phyloP scores from a whole-genome alignment of 148 eudicot species.

The Agrostemma githago region DNA sequence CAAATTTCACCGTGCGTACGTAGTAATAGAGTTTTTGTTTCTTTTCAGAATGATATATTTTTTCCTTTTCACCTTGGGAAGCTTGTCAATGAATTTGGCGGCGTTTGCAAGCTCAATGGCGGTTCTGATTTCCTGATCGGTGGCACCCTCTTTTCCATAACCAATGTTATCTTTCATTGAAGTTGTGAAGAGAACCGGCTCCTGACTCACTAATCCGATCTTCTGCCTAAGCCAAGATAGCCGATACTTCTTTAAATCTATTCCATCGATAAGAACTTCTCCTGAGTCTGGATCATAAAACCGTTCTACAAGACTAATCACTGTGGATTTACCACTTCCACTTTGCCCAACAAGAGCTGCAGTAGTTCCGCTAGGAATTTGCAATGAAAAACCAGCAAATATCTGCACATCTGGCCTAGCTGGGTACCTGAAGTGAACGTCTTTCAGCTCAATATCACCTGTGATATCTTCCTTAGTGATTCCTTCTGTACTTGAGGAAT shows the following conservation, averaged over 20 bases:
- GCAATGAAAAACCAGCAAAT: constrained; percentile 60
- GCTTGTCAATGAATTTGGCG: constrained; percentile 71
- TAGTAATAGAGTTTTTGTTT: neutral
- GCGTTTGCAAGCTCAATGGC: constrained; percentile 79
- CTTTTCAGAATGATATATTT: neutral
- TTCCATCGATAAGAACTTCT: constrained; percentile 61
- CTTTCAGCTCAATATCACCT: constrained; percentile 69
- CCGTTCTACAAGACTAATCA: constrained; percentile 71
- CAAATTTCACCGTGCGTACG: neutral
- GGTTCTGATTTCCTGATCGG: constrained; percentile 54
- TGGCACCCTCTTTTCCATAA: constrained; percentile 67
- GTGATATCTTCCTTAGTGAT: constrained; percentile 41
- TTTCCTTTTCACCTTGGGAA: constrained; percentile 49
- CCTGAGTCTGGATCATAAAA: constrained; percentile 85
- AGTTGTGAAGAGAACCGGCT: constrained; percentile 64
- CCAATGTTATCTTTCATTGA: constrained; percentile 56
- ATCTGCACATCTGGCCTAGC: constrained; percentile 75
- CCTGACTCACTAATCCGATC: constrained; percentile 85
- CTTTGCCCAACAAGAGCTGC: constrained; percentile 85
- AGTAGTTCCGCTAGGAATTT: constrained; percentile 53
- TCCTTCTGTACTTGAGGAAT: constrained; percentile 54
- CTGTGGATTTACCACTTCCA: constrained; percentile 91
- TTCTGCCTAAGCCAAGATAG: constrained; percentile 68
- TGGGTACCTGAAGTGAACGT: constrained; percentile 70
- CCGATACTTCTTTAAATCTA: constrained; percentile 49